phyloP scores from a whole-genome alignment of 2,329 filamentous ascomycete species.

The Eutypa lata region DNA sequence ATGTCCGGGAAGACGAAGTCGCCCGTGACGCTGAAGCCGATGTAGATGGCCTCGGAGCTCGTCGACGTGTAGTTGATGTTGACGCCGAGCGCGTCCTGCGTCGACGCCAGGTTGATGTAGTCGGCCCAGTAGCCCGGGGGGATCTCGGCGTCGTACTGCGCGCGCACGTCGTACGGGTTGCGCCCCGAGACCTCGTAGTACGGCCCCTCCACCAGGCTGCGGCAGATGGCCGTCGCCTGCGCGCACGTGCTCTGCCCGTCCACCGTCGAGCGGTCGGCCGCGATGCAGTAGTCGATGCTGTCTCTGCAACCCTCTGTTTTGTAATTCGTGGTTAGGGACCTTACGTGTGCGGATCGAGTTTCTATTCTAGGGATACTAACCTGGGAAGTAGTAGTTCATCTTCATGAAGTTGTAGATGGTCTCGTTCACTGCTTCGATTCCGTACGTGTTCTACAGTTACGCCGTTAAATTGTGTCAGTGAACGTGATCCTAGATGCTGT shows the following conservation, averaged over 20 bases:
- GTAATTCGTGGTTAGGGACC: too few relatives aligned
- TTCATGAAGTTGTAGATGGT: conserved; percentile 58
- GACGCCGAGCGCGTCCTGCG: conserved; percentile 54
- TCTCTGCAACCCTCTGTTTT: conserved; percentile 52
- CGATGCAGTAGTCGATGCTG: conserved; percentile 48
- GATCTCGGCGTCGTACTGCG: conserved; percentile 52
- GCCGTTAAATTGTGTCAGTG: not conserved
- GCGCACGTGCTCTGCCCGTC: conserved; percentile 46
- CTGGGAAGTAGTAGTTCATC: conserved; percentile 36
- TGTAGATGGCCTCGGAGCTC: conserved; percentile 42
- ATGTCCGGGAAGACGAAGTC: conserved; percentile 64
- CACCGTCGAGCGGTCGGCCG: conserved; percentile 35
- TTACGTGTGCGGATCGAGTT: too few relatives aligned
- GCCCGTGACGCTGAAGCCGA: conserved; percentile 47
- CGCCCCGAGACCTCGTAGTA: conserved; percentile 53
- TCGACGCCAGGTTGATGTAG: conserved; percentile 59
- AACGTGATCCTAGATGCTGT: not conserved
- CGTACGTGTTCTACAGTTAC: not conserved
- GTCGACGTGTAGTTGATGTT: conserved; percentile 47
- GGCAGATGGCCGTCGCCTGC: conserved; percentile 53
- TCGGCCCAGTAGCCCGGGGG: conserved; percentile 59
- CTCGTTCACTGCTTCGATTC: conserved; percentile 43
- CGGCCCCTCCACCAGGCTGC: conserved; percentile 52
- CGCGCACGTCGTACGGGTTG: conserved; percentile 60
- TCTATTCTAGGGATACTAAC: conserved; percentile 12